Evolutionary conservation across 2,329 filamentous ascomycete species (phyloP).

Genomic region (Phoma sp.): DNA sequence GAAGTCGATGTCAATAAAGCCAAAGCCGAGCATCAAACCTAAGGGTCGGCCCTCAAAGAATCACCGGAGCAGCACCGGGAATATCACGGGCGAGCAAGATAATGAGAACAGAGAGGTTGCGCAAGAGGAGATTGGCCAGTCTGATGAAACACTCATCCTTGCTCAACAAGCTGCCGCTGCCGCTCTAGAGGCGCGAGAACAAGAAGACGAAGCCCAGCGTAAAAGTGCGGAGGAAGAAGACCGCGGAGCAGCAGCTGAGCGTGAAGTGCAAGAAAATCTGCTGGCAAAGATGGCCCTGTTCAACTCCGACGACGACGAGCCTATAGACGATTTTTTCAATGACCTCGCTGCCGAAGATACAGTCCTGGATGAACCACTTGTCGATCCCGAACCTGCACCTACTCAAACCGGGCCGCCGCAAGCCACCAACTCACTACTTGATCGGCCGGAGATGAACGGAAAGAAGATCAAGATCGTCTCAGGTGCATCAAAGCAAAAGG

Average conservation of each 20-base stretch:
- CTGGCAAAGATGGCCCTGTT: slow-evolving; percentile 45
- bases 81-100: slow-evolving; percentile 21
- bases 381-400: slow-evolving; percentile 1
- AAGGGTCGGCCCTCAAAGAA: slow-evolving; percentile 32
- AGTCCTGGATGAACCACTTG: slow-evolving; percentile 7
- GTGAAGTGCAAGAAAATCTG: slow-evolving; percentile 45
- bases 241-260: slow-evolving; percentile 30
- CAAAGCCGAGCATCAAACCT: slow-evolving; percentile 37
- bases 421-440: slow-evolving; percentile 38
- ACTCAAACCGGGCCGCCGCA: slow-evolving; percentile 24
- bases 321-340: slow-evolving; percentile 39
- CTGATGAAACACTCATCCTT: slow-evolving; percentile 29
- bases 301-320: slow-evolving; percentile 37
- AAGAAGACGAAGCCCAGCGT: slow-evolving; percentile 25
- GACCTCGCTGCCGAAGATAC: slow-evolving; percentile 31
- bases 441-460: slow-evolving; percentile 37
- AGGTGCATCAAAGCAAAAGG: slow-evolving; percentile 29
- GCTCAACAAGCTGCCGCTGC: slow-evolving; percentile 35
- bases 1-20: slow-evolving; percentile 34
- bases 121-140: slow-evolving; percentile 42
- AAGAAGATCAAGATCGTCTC: slow-evolving; percentile 48
- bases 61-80: slow-evolving; percentile 35
- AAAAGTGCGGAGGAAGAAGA: slow-evolving; percentile 17
- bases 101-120: slow-evolving; percentile 30
- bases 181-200: slow-evolving; percentile 33